Conservation (phyloP, 192 early-diverging fungal species). For the Coemansia sp. region DNA sequence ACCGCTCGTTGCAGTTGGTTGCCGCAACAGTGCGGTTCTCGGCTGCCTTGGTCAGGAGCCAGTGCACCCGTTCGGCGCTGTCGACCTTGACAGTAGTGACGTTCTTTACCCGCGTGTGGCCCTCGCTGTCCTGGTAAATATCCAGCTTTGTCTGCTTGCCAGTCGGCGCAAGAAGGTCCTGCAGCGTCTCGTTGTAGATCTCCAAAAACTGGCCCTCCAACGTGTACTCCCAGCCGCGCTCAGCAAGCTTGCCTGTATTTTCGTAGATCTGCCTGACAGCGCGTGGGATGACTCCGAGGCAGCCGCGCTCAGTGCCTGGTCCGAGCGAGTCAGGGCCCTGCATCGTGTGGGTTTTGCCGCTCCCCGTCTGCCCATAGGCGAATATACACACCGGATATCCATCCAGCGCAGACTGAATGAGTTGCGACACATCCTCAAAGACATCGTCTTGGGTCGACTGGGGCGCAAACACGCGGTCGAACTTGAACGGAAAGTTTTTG, state of each 20-base stretch:
- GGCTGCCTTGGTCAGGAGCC: slow-evolving; percentile 70
- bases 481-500: slow-evolving; percentile 74
- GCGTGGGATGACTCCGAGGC: slow-evolving; percentile 90
- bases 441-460: slow-evolving; percentile 69
- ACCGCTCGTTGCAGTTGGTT: slow-evolving; percentile 90
- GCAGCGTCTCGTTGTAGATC: slow-evolving; percentile 93
- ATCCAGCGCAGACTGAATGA: slow-evolving; percentile 93
- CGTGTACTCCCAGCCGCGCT: slow-evolving; percentile 84
- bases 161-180: slow-evolving; percentile 71
- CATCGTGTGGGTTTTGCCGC: slow-evolving; percentile 88
- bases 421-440: slow-evolving; percentile 93
- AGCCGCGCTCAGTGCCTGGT: slow-evolving; percentile 3
- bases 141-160: slow-evolving; percentile 70
- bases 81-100: slow-evolving; percentile 67
- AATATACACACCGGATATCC: slow-evolving; percentile 98
- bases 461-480: slow-evolving; percentile 83
- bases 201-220: slow-evolving; percentile 91
- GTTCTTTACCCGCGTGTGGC: slow-evolving; percentile 79
- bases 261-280: slow-evolving; percentile 89
- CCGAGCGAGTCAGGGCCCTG: slow-evolving; percentile 59
- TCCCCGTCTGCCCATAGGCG: slow-evolving; percentile 97
- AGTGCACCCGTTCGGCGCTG: slow-evolving; percentile 70
- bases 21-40: slow-evolving; percentile 87
- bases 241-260: slow-evolving; percentile 63
- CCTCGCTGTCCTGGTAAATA: slow-evolving; percentile 75